These are phyloP conservation scores for Eleusine indica DNA, from an alignment of 176 grass and related monocot genomes.

Conservation along the genomic window DNA sequence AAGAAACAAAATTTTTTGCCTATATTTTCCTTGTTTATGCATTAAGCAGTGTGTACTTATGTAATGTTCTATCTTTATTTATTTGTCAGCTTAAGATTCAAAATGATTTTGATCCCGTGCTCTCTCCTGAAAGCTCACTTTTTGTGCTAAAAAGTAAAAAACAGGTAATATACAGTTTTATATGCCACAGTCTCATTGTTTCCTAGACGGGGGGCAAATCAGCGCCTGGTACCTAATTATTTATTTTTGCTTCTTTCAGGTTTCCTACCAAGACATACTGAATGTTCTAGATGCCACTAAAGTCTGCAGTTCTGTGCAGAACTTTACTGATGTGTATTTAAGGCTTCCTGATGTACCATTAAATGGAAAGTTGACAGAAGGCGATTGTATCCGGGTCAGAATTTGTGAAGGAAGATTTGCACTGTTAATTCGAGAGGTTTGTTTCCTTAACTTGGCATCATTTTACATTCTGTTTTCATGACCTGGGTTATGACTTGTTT, in stretches of 20 bases:
- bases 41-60: conserved; percentile 36
- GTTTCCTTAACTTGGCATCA: conserved; percentile 18
- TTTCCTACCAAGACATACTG: conserved; percentile 82
- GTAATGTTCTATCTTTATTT: conserved; percentile 26
- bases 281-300: conserved; percentile 84
- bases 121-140: conserved; percentile 97
- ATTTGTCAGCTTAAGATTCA: conserved; percentile 90
- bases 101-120: conserved; percentile 98
- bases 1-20: conserved; percentile 53
- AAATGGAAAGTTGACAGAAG: conserved; percentile 79
- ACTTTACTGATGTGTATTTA: conserved; percentile 95
- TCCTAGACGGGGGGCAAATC: neutral
- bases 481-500: conserved; percentile 19
- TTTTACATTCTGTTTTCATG: conserved; percentile 44
- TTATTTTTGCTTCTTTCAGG: conserved; percentile 45
- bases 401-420: conserved; percentile 99
- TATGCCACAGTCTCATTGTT: conserved; percentile 14
- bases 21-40: conserved; percentile 13
- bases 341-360: conserved; percentile 74
- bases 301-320: conserved; percentile 94
- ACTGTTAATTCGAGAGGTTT: conserved; percentile 91
- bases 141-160: conserved; percentile 98
- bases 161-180: conserved; percentile 53
- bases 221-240: conserved; percentile 8
- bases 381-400: conserved; percentile 95